Evolutionary conservation across 176 grass and related monocot genomes (phyloP).

Genomic region (Carex parvula): DNA sequence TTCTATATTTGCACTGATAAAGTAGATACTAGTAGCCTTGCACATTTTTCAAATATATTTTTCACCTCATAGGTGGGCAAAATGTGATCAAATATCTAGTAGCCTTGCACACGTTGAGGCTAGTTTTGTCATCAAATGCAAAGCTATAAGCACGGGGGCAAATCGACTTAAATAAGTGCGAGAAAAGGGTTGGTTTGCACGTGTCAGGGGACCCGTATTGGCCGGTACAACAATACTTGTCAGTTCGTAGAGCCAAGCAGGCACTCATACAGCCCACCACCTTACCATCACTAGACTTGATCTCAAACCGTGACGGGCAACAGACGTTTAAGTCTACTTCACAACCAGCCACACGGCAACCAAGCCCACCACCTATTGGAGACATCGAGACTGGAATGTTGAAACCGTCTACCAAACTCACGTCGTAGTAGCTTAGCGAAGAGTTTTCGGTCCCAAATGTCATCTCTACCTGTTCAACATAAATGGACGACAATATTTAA

Average conservation of each 20-base stretch:
- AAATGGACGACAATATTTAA: neutral
- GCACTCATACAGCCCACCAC: slow-evolving; percentile 70
- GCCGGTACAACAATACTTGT: slow-evolving; percentile 79
- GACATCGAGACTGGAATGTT: slow-evolving; percentile 57
- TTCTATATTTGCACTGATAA: neutral
- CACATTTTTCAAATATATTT: neutral
- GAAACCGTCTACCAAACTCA: slow-evolving; percentile 81
- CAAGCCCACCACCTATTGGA: slow-evolving; percentile 52
- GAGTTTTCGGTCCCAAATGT: slow-evolving; percentile 45
- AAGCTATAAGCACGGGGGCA: slow-evolving; percentile 81
- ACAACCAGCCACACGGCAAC: slow-evolving; percentile 61
- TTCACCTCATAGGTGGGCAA: slow-evolving; percentile 44
- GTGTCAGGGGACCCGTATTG: slow-evolving; percentile 43
- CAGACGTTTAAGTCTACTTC: slow-evolving; percentile 59
- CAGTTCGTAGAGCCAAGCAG: slow-evolving; percentile 51
- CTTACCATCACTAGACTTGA: slow-evolving; percentile 47
- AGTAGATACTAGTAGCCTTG: neutral
- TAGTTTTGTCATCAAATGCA: slow-evolving; percentile 61
- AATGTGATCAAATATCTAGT: slow-evolving; percentile 71
- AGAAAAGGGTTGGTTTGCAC: slow-evolving; percentile 68
- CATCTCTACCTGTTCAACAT: slow-evolving; percentile 48
- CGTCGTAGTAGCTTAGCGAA: slow-evolving; percentile 62
- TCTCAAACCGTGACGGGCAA: slow-evolving; percentile 67
- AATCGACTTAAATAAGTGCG: slow-evolving; percentile 84
- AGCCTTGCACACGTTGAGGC: slow-evolving; percentile 67